Percentiles rank a stretch among this genome's conserved stretches.
Conservation (phyloP, 192 early-diverging fungal species). For the Powellomyces hirtus region DNA sequence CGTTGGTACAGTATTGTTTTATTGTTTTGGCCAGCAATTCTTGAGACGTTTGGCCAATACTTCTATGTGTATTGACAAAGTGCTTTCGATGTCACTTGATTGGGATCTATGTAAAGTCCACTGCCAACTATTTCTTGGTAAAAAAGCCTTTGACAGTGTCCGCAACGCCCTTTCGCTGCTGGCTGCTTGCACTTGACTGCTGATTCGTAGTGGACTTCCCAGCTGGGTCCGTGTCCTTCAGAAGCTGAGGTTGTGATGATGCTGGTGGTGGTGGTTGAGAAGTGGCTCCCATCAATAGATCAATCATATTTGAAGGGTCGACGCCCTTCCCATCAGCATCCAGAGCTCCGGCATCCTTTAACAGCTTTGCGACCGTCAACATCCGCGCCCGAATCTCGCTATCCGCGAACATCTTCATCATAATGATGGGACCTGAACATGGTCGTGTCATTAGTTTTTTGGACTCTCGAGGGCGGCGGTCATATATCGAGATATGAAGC, state of each 20-base stretch:
- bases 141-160: slow-evolving; percentile 7
- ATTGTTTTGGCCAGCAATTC: no score
- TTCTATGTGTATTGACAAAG: no score
- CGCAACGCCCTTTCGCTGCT: not conserved
- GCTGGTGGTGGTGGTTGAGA: no score
- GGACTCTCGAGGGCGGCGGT: not conserved
- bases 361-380: slow-evolving; percentile 5
- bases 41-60: no score
- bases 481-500: no score
- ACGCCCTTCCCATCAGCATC: slow-evolving; percentile 14
- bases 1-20: no score
- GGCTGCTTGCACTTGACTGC: not conserved
- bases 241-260: no score
- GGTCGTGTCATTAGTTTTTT: not conserved
- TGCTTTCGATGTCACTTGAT: no score
- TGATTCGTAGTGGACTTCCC: no score
- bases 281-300: slow-evolving; percentile 15
- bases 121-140: not conserved
- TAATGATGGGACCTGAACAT: slow-evolving; percentile 6
- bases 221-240: no score
- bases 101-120: no score
- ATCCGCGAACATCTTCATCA: slow-evolving; percentile 25
- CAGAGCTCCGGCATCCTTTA: slow-evolving; percentile 16
- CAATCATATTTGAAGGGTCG: slow-evolving; percentile 6
- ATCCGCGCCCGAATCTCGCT: slow-evolving; percentile 4